Percentiles rank a stretch among this genome's conserved stretches.
Conservation (phyloP, 2,329 filamentous ascomycete genomes). For the Penicillium frequentans region DNA sequence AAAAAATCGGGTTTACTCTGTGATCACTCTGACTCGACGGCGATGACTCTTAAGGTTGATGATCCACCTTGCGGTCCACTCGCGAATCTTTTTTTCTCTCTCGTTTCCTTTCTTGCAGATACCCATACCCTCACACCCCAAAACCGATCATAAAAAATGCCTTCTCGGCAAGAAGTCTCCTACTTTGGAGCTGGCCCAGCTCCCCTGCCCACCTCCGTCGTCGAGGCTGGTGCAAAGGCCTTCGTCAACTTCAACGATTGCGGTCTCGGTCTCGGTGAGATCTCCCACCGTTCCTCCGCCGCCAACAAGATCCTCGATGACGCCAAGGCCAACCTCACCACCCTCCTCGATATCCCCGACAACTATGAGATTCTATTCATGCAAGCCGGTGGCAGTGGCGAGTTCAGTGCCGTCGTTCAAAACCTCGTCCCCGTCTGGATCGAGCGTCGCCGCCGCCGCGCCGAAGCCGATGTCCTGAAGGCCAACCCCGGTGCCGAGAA, state of each 20-base stretch:
- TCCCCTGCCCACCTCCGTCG: conserved; percentile 75
- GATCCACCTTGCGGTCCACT: conserved; percentile 24
- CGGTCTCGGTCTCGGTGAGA: conserved; percentile 84
- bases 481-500: conserved; percentile 46
- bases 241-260: conserved; percentile 79
- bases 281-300: conserved; percentile 80
- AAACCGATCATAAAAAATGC: conserved; percentile 48
- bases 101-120: conserved; percentile 10
- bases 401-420: conserved; percentile 81
- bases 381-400: conserved; percentile 74
- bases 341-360: conserved; percentile 77
- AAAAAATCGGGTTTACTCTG: not conserved
- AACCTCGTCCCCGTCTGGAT: conserved; percentile 86
- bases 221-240: conserved; percentile 72
- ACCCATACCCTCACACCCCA: not conserved
- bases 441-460: conserved; percentile 61
- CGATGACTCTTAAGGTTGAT: conserved; percentile 21
- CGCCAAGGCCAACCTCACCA: conserved; percentile 70
- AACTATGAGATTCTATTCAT: conserved; percentile 78
- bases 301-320: conserved; percentile 77
- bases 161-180: conserved; percentile 69
- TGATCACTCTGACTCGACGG: not conserved
- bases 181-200: conserved; percentile 93
- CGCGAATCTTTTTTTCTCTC: conserved; percentile 17
- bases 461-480: conserved; percentile 55